A percentile compares a stretch with the other conserved stretches of the same genome.
phyloP scores from a whole-genome alignment of 139 green algal genomes.

The Deuterostichococcus epilithicus region DNA sequence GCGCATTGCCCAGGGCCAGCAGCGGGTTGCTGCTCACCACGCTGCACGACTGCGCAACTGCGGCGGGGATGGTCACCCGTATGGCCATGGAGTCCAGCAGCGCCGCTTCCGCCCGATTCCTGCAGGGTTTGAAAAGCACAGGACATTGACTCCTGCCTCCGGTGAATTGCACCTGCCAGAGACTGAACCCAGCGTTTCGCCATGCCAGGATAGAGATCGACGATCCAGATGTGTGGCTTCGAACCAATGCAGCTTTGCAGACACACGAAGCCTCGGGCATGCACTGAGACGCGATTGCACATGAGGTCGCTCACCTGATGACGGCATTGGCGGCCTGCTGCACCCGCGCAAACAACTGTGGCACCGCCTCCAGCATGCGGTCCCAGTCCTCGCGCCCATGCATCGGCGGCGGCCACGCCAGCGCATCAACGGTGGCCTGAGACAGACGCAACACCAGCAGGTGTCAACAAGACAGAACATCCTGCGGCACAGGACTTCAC shows the following conservation, averaged over 20 bases:
- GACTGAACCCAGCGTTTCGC: too few species aligned
- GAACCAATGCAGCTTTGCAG: too few species aligned
- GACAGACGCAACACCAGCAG: too few species aligned
- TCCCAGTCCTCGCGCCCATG: neutral
- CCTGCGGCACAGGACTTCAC: too few species aligned
- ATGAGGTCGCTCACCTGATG: neutral
- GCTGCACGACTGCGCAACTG: neutral
- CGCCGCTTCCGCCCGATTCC: neutral
- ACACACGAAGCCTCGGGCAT: too few species aligned
- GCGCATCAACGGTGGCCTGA: neutral
- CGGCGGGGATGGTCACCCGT: neutral
- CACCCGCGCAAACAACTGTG: neutral
- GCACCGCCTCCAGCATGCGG: neutral
- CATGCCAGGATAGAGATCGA: too few species aligned
- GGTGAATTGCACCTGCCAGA: too few species aligned
- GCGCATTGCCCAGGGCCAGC: neutral
- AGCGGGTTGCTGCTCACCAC: neutral
- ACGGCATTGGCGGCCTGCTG: neutral
- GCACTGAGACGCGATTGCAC: too few species aligned
- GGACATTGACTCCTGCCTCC: too few species aligned
- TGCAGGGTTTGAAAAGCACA: neutral
- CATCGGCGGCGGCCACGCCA: neutral
- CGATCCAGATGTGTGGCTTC: too few species aligned
- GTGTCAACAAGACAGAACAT: too few species aligned
- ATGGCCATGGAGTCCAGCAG: neutral